phyloP scores from a whole-genome alignment of 257 asterid genomes.

The Galeopsis tetrahit region DNA sequence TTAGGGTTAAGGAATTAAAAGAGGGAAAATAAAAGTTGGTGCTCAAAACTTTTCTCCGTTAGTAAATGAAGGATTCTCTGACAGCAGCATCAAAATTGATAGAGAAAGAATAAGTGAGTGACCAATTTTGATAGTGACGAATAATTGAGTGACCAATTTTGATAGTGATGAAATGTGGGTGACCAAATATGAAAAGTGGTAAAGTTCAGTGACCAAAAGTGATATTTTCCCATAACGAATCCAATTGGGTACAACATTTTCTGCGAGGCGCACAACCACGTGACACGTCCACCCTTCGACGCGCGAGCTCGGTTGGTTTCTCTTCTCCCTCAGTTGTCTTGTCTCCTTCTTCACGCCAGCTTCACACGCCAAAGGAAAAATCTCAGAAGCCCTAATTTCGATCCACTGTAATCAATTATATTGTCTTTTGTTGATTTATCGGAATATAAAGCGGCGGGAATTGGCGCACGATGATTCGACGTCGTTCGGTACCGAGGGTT shows the following conservation, averaged over 20 bases:
- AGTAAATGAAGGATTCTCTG: no score
- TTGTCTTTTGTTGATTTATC: conserved; percentile 17
- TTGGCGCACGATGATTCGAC: conserved; percentile 38
- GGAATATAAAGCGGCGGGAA: conserved; percentile 31
- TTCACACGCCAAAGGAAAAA: neutral
- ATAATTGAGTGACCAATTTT: no score
- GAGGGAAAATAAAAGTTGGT: no score
- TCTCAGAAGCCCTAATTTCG: conserved; percentile 27
- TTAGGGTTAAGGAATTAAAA: no score
- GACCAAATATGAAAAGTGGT: no score
- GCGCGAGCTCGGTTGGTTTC: conserved; percentile 30
- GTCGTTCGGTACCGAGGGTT: conserved; percentile 37
- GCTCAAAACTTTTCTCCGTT: no score
- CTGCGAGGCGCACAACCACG: conserved; percentile 33
- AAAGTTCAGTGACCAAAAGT: no score
- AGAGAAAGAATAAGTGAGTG: no score
- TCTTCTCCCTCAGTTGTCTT: conserved; percentile 28
- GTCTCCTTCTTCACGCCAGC: conserved; percentile 35
- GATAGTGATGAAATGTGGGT: no score
- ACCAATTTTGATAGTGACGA: no score
- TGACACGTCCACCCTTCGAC: conserved; percentile 25
- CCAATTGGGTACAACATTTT: conserved; percentile 32
- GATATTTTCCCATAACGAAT: no score
- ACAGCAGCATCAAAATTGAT: no score
- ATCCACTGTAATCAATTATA: conserved; percentile 22